phyloP scores from a whole-genome alignment of 805 yeast genomes.

The Pichia californica region DNA sequence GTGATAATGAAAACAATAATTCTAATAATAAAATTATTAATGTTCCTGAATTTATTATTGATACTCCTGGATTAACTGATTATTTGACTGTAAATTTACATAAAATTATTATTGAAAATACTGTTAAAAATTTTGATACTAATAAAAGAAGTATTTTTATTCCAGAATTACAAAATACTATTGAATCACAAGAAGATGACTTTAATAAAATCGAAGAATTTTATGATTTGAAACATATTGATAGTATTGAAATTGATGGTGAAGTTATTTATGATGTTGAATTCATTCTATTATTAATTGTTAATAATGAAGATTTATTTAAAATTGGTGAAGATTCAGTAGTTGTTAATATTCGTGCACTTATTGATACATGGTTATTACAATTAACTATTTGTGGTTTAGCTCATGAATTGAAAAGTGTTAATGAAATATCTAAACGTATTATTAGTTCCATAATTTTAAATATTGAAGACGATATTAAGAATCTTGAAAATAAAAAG shows the following conservation, averaged over 20 bases:
- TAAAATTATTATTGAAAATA: conserved; percentile 42
- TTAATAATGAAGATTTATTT: conserved; percentile 63
- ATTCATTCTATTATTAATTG: conserved; percentile 53
- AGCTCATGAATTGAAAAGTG: conserved; percentile 28
- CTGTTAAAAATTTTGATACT: conserved; percentile 34
- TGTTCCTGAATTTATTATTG: conserved; percentile 19
- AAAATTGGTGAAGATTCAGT: conserved; percentile 14
- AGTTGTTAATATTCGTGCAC: conserved; percentile 45
- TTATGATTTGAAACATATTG: conserved; percentile 19
- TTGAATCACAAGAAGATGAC: conserved; percentile 8
- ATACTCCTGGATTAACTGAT: conserved; percentile 30
- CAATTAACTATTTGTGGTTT: conserved; percentile 44
- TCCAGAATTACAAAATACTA: conserved; percentile 18
- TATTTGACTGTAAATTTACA: conserved; percentile 47
- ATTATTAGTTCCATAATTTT: conserved; percentile 40
- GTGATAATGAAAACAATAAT: conserved; percentile 22
- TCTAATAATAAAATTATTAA: conserved; percentile 32
- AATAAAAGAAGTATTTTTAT: conserved; percentile 22
- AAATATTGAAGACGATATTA: conserved; percentile 34
- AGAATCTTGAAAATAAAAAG: conserved; percentile 18
- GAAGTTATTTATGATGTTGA: conserved; percentile 56
- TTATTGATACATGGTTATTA: conserved; percentile 52
- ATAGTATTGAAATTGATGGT: conserved; percentile 1
- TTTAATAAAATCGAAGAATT: conserved; percentile 22
- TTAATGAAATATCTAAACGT: conserved; percentile 33